Conservation (phyloP, 129 eudicot species). For the Erigeron canadensis region DNA sequence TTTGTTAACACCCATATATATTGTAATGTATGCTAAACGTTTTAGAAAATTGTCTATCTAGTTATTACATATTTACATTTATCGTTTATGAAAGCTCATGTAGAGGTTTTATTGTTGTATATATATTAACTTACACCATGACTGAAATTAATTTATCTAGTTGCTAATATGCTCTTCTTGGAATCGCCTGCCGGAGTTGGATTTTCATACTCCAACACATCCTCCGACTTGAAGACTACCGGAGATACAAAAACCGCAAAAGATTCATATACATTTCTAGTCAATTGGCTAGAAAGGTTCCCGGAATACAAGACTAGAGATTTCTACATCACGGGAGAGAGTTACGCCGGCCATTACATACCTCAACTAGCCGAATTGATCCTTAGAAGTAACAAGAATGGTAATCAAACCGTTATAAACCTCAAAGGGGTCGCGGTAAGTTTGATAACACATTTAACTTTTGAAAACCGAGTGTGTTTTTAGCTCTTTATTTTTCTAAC, state of each 20-base stretch:
- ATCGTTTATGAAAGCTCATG: too few species aligned
- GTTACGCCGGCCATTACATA: constrained; percentile 72
- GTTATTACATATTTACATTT: too few species aligned
- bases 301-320: constrained; percentile 70
- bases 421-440: constrained; percentile 61
- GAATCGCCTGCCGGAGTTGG: constrained; percentile 98
- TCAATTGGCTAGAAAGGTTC: constrained; percentile 72
- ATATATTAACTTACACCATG: not conserved
- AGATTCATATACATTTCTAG: constrained; percentile 53
- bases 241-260: constrained; percentile 56
- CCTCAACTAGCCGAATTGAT: constrained; percentile 44
- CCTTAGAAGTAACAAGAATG: constrained; percentile 30
- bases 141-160: constrained; percentile 36
- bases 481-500: not conserved
- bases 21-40: too few species aligned
- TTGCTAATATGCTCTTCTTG: constrained; percentile 76
- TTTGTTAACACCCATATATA: too few species aligned
- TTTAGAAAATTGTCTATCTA: too few species aligned
- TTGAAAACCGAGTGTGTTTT: not conserved
- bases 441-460: not conserved
- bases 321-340: constrained; percentile 77
- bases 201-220: constrained; percentile 83
- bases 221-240: constrained; percentile 48
- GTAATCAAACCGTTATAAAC: constrained; percentile 39
- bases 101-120: too few species aligned